Base-by-base conservation (phyloP, 2,329 filamentous ascomycete genomes). In the Fusarium sp. region DNA sequence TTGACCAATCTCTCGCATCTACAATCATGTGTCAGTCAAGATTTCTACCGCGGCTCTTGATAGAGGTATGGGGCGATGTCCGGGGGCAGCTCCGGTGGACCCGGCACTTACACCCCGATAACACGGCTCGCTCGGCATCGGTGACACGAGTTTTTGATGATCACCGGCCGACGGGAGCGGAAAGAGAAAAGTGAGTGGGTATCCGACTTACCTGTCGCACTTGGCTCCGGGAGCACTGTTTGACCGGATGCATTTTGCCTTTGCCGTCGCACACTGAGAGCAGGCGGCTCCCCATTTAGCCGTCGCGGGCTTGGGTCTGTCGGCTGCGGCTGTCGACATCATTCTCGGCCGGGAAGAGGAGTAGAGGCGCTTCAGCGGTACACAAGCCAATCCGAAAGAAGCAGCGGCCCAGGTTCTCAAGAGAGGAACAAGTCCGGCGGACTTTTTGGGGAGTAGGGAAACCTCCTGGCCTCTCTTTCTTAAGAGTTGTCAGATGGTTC, bases 271-370 rank as follows among this genome's bases (percentile, higher is more conserved):
- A 71, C 86, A 88, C 1, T 85, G 80, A 6, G 84, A 80, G 58
- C 86, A 88, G 1, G 86, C 86, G 5, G 85, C 85, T 17, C 86
- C 86, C 86, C 86, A 88, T 85, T 82, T 83, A 33, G 82, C 82
- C 66, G 81, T 81, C 17, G 82, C 76, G 33, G 80, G 76, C 73
- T 81, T 82, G 24, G 74, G 78, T 58, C 79, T 67, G 31, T 75
- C 73, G 6, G 53, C 73, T 7, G 53, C n/a, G 49, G 64, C 24
- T 24, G 36, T 74, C 9, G 68, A 75, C 57, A 74, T 73, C 59
- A 64, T 70, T 70, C 42, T 51, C 67, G 46, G 36, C 55, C 60
- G 60, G 64, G 27, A 27, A 27, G 27, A 11, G 31, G 62, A 40
- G 33, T n/a, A 53, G 62, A 46, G 42, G 38, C 38, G 53, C 31